These are phyloP conservation scores for Sporothrix pseudoabietina DNA, from an alignment of 2,329 filamentous ascomycete species.

Conservation along the genomic window DNA sequence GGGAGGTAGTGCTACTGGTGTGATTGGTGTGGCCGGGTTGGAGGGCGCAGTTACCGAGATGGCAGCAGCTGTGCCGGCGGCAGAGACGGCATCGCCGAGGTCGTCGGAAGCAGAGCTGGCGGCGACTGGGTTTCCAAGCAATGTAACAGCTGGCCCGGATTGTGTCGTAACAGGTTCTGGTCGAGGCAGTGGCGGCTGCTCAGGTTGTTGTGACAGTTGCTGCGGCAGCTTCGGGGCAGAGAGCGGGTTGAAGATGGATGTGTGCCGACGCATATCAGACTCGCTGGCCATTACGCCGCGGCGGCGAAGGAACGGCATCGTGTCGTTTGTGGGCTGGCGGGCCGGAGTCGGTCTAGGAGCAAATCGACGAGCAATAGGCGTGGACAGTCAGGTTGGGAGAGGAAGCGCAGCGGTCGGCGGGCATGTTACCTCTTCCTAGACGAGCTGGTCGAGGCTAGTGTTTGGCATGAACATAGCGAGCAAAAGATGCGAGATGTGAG, in stretches of 20 bases:
- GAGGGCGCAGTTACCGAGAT: constrained; percentile 34
- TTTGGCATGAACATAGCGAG: constrained; percentile 30
- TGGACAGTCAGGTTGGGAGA: not conserved
- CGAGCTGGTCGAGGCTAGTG: constrained; percentile 24
- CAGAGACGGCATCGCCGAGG: constrained; percentile 31
- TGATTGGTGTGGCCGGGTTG: not conserved
- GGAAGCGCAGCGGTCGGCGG: constrained; percentile 14
- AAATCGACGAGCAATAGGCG: not conserved
- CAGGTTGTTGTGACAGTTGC: constrained; percentile 11
- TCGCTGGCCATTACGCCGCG: constrained; percentile 63
- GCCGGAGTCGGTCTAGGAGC: not conserved
- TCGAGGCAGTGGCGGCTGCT: constrained; percentile 25
- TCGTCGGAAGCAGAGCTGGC: constrained; percentile 26
- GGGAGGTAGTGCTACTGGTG: constrained; percentile 37
- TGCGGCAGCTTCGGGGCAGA: constrained; percentile 31
- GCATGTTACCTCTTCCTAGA: constrained; percentile 26
- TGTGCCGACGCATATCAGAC: constrained; percentile 59
- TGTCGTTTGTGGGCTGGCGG: constrained; percentile 27
- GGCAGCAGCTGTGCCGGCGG: constrained; percentile 37
- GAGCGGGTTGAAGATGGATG: constrained; percentile 41
- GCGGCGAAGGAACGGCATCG: constrained; percentile 64
- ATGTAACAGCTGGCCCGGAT: not conserved
- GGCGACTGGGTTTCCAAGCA: not conserved
- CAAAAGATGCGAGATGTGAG: not conserved
- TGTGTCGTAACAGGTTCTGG: constrained; percentile 12